Evolutionary conservation across 352 stramenopile species (phyloP), one percentile per base, ranked within the genome.

Genomic region (Globisporangium spinosum): DNA sequence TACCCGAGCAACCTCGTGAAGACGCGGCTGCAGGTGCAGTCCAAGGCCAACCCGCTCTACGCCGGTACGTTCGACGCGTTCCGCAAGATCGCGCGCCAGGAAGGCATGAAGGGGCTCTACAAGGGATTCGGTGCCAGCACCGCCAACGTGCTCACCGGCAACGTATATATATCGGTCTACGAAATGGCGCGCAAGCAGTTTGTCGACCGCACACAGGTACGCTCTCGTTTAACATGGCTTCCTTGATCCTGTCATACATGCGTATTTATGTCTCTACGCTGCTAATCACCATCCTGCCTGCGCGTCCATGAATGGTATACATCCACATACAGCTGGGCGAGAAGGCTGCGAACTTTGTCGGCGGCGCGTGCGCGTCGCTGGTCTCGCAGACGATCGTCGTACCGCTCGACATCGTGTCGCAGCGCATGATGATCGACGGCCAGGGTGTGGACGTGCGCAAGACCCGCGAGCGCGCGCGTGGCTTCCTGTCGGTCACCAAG

Each of bases 81-180:
- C 71, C 70, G 80, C 64, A 93, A 91, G 64, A 97, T 97, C 65
- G 71, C 89, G 55, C 77, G 77, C 5, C 79, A 91, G 38, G 89
- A 97, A 60, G 89, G 89, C 2, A 65, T 85, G 40, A 76, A 82
- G 6, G 89, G 88, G 0, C 74, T 97, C 12, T 97, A 95, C 76
- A 95, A 95, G 65, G 89, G 89, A 23, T 96, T 97, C 54, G 84
- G 88, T n/a, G 87, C 87, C 35, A 95, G 82, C 67, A 91, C 85
- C 1, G 84, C 87, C 62, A 96, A 94, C 68, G 85, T 97, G 25
- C 62, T 94, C 54, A 93, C 85, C 3, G 89, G 89, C 23, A 95
- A 97, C 65, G 65, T 97, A n/a, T 97, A 97, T 76, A 95, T 97
- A 47, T 93, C 83, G 17, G 76, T 96, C 25, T 97, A 96, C 66